Percentiles rank a stretch among this genome's conserved stretches.
phyloP scores from a whole-genome alignment of 257 asterid genomes.

The Salvia splendens region DNA sequence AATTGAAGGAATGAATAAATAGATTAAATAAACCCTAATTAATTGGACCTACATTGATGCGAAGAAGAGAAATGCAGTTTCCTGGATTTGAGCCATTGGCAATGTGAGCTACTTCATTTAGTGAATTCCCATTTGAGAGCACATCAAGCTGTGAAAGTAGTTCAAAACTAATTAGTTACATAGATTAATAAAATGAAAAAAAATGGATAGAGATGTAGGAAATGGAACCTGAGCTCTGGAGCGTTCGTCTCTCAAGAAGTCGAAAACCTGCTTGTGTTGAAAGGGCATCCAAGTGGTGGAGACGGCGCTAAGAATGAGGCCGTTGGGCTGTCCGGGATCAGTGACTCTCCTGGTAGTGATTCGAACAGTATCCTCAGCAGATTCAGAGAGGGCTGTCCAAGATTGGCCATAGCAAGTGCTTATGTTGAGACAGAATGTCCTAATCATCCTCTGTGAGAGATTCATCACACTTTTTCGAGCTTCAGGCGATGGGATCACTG shows the following conservation, averaged over 20 bases:
- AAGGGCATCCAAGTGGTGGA: constrained; percentile 78
- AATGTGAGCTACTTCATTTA: constrained; percentile 94
- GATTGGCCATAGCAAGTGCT: constrained; percentile 74
- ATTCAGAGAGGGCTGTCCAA: constrained; percentile 93
- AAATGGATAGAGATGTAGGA: no score
- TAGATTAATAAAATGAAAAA: no score
- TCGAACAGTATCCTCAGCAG: constrained; percentile 73
- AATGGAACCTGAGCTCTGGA: constrained; percentile 67
- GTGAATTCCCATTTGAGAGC: constrained; percentile 82
- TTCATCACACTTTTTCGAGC: constrained; percentile 86
- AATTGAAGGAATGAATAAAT: not conserved
- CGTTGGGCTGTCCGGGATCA: constrained; percentile 79
- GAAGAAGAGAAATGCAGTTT: constrained; percentile 88
- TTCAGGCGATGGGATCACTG: constrained; percentile 89
- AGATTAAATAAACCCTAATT: no score
- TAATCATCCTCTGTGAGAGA: constrained; percentile 78
- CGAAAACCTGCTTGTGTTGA: constrained; percentile 68
- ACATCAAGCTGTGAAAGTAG: constrained; percentile 61
- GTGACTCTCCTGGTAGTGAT: constrained; percentile 79
- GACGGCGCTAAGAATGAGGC: constrained; percentile 76
- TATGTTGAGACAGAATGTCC: constrained; percentile 74
- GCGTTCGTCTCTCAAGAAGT: constrained; percentile 84
- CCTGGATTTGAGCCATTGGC: constrained; percentile 98
- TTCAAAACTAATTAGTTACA: not conserved
- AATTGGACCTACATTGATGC: constrained; percentile 62